phyloP scores from a whole-genome alignment of 768 basidiomycete species.

The Termitomyces sp. region DNA sequence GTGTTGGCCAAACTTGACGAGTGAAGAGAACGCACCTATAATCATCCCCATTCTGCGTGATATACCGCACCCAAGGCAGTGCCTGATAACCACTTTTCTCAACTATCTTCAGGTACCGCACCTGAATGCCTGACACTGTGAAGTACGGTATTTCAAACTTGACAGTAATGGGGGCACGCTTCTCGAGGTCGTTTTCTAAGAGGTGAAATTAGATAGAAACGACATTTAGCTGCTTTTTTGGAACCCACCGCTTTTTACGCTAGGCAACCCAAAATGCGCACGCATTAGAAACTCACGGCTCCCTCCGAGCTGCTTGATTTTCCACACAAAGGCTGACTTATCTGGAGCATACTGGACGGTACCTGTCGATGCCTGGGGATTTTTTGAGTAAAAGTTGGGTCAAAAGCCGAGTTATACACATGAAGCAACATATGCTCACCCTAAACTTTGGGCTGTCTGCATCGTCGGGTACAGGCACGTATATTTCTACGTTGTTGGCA shows the following conservation, averaged over 20 bases:
- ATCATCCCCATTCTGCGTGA: slow-evolving; percentile 88
- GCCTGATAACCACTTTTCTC: slow-evolving; percentile 99
- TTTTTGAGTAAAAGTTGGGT: not conserved
- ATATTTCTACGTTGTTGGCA: slow-evolving; percentile 98
- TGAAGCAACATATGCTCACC: slow-evolving; percentile 37
- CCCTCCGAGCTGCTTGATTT: slow-evolving; percentile 96
- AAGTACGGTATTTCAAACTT: slow-evolving; percentile 99
- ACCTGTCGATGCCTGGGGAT: slow-evolving; percentile 80
- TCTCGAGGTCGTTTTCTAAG: slow-evolving; percentile 72
- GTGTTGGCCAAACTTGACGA: not conserved
- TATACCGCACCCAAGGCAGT: slow-evolving; percentile 92
- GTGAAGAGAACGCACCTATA: slow-evolving; percentile 55
- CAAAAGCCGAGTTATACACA: not conserved
- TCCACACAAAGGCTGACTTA: slow-evolving; percentile 98
- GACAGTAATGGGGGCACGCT: slow-evolving; percentile 92
- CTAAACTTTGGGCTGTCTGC: slow-evolving; percentile 97
- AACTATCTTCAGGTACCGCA: slow-evolving; percentile 96
- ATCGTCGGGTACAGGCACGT: slow-evolving; percentile 98
- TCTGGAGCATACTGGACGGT: slow-evolving; percentile 97
- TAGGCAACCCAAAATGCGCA: slow-evolving; percentile 95
- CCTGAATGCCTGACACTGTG: slow-evolving; percentile 96
- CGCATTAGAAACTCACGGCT: slow-evolving; percentile 97
- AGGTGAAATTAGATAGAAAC: not conserved
- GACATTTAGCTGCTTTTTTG: not conserved
- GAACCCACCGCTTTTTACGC: slow-evolving; percentile 82